Percentiles rank a stretch among this genome's conserved stretches.
phyloP scores from a whole-genome alignment of 2,329 filamentous ascomycete species.

The Calonectria montana region DNA sequence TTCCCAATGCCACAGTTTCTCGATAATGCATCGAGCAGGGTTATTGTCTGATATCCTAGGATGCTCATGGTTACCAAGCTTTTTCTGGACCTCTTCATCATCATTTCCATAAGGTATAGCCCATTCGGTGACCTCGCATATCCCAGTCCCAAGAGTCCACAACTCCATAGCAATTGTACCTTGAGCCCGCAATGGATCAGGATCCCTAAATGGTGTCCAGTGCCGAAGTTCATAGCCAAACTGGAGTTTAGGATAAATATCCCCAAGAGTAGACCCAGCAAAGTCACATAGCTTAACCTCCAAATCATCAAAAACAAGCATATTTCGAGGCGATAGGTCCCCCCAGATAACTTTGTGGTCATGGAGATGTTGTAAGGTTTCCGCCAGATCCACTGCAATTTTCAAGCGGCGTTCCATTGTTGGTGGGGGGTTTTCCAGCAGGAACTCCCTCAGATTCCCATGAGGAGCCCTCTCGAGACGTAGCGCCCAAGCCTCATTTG shows the following conservation, averaged over 20 bases:
- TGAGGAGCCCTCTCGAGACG: not conserved
- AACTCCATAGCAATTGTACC: not conserved
- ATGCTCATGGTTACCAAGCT: not conserved
- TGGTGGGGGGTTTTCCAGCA: not conserved
- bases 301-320: not conserved
- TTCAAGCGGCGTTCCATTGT: not conserved
- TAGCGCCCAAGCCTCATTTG: not conserved
- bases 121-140: not conserved
- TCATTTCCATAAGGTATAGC: not conserved
- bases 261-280: not conserved
- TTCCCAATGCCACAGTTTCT: not conserved
- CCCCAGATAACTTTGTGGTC: not conserved
- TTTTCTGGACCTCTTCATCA: not conserved
- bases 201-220: not conserved
- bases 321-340: not conserved
- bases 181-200: not conserved
- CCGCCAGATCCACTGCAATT: not conserved
- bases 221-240: not conserved
- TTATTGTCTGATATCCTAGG: not conserved
- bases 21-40: not conserved
- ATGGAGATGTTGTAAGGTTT: not conserved
- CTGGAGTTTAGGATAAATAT: not conserved
- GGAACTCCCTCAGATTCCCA: not conserved
- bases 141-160: not conserved
- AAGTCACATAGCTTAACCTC: not conserved